Base-by-base conservation (phyloP, 1,284 basidiomycete species). In the Apiotrichum siamense region DNA sequence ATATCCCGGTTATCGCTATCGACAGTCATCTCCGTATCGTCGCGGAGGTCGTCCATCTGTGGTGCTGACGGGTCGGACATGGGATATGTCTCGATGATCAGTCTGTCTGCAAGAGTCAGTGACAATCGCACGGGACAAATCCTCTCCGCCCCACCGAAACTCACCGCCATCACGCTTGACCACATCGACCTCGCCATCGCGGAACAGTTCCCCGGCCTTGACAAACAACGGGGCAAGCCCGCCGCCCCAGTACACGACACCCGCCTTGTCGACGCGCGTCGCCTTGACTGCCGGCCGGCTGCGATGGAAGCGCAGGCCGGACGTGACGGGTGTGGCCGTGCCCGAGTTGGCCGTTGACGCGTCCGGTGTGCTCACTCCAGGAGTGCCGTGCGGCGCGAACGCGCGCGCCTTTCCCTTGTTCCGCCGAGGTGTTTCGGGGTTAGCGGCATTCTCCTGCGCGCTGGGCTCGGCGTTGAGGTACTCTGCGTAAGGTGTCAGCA, bases 151-250 rank as follows among this genome's bases (percentile, higher is more conserved):
- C 11, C 20, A 20, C 36, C 18, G 11, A 11, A 18, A 61, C 64
- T 51, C 58, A 69, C 67, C 63, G 36, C 61, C 45, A 13, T 62
- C 61, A 17, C 55, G 46, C 25, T 60, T 65, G 25, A 69, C 56
- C 9, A 65, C 54, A 40, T 70, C 70, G 18, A 66, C 68, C 54
- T 70, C 67, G 11, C 70, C 71, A 20, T 72, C 67, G 33, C 65
- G 65, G 62, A 75, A 73, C 47, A 75, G 57, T 50, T 72, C 68
- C 31, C 73, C 73, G 21, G 70, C 73, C 55, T 73, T 75, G 29
- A 75, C 63, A 52, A 75, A 75, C 11, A 73, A 44, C n/a, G 73
- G 72, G 17, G 69, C 70, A 2, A 38, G 48, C 12, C 62, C 58
- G 20, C 67, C 67, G 42, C 69, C 69, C 65, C 66, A 73, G 4